phyloP scores from a whole-genome alignment of 164 flowering plant genomes.

The Houttuynia cordata region DNA sequence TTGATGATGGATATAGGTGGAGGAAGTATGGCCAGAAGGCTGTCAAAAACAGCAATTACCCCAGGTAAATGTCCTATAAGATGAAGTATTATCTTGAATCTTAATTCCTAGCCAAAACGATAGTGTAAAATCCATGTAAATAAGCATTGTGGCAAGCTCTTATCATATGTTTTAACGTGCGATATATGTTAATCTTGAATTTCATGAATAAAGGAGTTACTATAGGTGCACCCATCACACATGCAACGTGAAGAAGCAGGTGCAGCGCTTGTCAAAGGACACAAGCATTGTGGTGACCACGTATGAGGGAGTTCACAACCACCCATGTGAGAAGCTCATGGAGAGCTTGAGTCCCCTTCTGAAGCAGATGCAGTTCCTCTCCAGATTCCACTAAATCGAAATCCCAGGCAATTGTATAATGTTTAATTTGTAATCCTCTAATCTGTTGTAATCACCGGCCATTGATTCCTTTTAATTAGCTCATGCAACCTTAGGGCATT shows the following conservation, averaged over 20 bases:
- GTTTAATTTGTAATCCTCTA: too few relatives aligned
- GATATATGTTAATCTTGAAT: background rate
- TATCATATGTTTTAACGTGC: background rate
- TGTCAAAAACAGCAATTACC: conserved; percentile 56
- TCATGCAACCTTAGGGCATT: too few relatives aligned
- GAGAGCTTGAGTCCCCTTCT: conserved; percentile 71
- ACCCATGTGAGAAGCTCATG: conserved; percentile 78
- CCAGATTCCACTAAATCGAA: conserved; percentile 30
- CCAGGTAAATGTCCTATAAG: conserved; percentile 33
- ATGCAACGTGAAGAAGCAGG: conserved; percentile 91
- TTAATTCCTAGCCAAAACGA: too few relatives aligned
- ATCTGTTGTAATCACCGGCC: too few relatives aligned
- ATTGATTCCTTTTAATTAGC: too few relatives aligned
- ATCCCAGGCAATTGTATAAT: too few relatives aligned
- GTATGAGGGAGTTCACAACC: conserved; percentile 83
- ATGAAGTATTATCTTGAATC: too few relatives aligned
- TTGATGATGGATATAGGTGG: conserved; percentile 74
- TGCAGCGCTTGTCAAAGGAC: conserved; percentile 72
- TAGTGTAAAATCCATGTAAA: too few relatives aligned
- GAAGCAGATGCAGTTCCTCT: conserved; percentile 76
- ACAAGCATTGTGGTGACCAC: conserved; percentile 83
- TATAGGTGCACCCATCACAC: conserved; percentile 86
- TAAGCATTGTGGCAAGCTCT: too few relatives aligned
- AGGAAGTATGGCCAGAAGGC: conserved; percentile 77
- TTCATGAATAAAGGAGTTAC: conserved; percentile 45